These are phyloP conservation scores for Rhodotorula sp. DNA, from an alignment of 1,284 basidiomycete genomes.

Conservation along the genomic window DNA sequence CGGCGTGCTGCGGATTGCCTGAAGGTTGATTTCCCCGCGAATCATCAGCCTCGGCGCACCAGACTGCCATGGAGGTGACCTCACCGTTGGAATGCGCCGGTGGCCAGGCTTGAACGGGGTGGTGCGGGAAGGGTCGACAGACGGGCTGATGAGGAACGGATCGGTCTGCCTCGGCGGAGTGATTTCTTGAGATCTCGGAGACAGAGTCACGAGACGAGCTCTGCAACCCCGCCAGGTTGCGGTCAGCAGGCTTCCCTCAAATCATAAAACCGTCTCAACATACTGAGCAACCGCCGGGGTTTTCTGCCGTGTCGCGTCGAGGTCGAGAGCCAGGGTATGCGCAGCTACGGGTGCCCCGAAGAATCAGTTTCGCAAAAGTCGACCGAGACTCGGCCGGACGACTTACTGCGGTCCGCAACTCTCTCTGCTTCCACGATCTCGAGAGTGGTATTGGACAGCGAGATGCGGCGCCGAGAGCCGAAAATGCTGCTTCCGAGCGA, in stretches of 20 bases:
- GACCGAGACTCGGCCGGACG: background rate
- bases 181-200: constrained; percentile 2
- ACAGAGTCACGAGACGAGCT: constrained; percentile 19
- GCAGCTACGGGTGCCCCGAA: background rate
- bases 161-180: background rate
- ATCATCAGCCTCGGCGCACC: background rate
- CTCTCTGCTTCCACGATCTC: constrained; percentile 15
- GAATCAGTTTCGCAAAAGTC: background rate
- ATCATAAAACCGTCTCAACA: too few relatives aligned
- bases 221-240: background rate
- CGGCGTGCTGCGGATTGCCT: constrained; percentile 34
- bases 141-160: background rate
- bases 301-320: background rate
- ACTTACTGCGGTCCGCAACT: constrained; percentile 1
- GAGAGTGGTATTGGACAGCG: constrained; percentile 8
- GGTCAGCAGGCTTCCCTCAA: background rate
- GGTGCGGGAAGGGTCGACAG: background rate
- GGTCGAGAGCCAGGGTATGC: constrained; percentile 3
- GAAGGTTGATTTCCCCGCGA: background rate
- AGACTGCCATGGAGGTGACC: background rate
- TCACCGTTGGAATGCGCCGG: constrained; percentile 33
- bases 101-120: constrained; percentile 27
- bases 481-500: constrained; percentile 11
- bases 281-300: too few relatives aligned
- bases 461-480: background rate